Evolutionary conservation across 2,329 filamentous ascomycete genomes (phyloP).

Genomic region (Fusarium sp.): DNA sequence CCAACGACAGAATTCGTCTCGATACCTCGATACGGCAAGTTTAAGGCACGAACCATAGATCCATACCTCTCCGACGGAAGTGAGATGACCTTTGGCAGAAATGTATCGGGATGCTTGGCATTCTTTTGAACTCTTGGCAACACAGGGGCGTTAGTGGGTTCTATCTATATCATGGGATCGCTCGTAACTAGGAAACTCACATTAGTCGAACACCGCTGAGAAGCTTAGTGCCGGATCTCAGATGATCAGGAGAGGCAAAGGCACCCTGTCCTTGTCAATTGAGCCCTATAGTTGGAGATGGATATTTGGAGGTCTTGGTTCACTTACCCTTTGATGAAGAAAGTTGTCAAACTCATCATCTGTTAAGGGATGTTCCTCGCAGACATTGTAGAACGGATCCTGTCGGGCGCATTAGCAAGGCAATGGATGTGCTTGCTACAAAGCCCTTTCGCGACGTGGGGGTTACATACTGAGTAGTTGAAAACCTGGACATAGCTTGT

Average conservation of each 20-base stretch:
- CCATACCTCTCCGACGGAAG: constrained; percentile 64
- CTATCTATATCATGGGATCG: constrained; percentile 3
- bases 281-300: not conserved
- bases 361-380: constrained; percentile 65
- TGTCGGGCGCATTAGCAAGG: constrained; percentile 46
- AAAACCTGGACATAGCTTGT: constrained; percentile 70
- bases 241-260: constrained; percentile 61
- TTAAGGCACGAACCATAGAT: constrained; percentile 67
- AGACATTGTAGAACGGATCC: constrained; percentile 64
- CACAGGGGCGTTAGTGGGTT: constrained; percentile 7
- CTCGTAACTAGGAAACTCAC: constrained; percentile 56
- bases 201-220: constrained; percentile 67
- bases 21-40: constrained; percentile 68
- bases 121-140: constrained; percentile 66
- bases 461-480: constrained; percentile 67
- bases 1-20: constrained; percentile 71
- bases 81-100: constrained; percentile 67
- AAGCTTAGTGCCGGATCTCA: constrained; percentile 60
- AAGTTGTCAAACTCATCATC: constrained; percentile 71
- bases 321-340: constrained; percentile 62
- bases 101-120: constrained; percentile 69
- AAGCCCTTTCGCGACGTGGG: not conserved
- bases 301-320: not conserved
- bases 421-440: not conserved
- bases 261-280: constrained; percentile 60